Conservation (phyloP, 2,329 filamentous ascomycete species). For the Beauveria rudraprayagi region DNA sequence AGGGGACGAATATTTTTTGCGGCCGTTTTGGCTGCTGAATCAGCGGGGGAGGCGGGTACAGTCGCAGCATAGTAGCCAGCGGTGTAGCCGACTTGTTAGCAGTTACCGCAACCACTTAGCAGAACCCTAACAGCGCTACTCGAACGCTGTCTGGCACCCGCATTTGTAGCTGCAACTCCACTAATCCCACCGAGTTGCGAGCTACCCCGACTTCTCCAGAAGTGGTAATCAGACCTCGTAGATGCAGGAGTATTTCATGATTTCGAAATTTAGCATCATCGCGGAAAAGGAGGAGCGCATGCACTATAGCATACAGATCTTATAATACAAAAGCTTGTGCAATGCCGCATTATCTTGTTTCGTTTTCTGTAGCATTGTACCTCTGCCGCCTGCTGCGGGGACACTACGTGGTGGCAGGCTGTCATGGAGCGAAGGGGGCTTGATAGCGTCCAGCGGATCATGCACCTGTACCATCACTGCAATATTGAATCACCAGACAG, state of each 20-base stretch:
- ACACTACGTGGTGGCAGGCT: background rate
- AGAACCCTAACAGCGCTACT: no score
- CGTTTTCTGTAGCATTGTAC: background rate
- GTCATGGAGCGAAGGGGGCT: background rate
- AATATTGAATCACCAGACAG: background rate
- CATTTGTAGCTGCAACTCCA: no score
- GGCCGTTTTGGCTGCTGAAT: slow-evolving; percentile 7
- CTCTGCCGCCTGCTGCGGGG: background rate
- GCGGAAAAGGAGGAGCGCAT: no score
- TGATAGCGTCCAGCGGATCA: background rate
- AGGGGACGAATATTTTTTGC: slow-evolving; percentile 1
- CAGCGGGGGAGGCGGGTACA: background rate
- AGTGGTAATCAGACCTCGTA: no score
- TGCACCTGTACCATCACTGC: background rate
- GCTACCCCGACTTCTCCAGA: background rate
- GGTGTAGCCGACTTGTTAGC: no score
- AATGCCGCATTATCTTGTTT: background rate
- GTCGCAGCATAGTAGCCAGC: no score
- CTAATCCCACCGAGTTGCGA: no score
- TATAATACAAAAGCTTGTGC: background rate
- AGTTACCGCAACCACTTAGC: no score
- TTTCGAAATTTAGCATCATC: no score
- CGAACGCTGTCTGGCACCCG: no score
- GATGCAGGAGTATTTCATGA: no score
- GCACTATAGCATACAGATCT: background rate